Evolutionary conservation across 2,329 filamentous ascomycete species (phyloP).

Genomic region (Verticillium klebahnii): DNA sequence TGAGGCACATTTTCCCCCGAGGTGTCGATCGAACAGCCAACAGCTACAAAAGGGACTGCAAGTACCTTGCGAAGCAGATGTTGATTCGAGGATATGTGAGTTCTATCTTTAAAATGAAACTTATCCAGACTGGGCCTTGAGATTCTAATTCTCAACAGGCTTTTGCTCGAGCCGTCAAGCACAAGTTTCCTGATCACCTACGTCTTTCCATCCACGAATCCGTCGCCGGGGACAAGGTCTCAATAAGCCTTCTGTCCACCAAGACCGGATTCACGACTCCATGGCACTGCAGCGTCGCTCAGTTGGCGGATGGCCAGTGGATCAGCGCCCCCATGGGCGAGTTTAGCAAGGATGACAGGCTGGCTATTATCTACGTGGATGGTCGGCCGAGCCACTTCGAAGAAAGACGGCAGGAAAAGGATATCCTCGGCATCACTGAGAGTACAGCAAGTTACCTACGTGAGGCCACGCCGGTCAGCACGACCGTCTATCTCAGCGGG

Average conservation of each 20-base stretch:
- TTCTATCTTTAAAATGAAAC: background rate
- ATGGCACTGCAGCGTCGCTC: slow-evolving; percentile 23
- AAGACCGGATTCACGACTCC: slow-evolving; percentile 24
- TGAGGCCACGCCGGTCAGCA: slow-evolving; percentile 3
- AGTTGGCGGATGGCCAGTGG: background rate
- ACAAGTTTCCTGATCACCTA: slow-evolving; percentile 19
- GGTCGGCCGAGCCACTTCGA: slow-evolving; percentile 17
- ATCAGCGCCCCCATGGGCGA: slow-evolving; percentile 15
- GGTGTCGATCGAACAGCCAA: slow-evolving; percentile 7
- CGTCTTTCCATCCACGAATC: slow-evolving; percentile 26
- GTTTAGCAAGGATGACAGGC: slow-evolving; percentile 14
- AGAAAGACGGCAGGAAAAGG: slow-evolving; percentile 6
- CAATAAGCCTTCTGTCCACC: slow-evolving; percentile 22
- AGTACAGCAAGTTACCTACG: background rate
- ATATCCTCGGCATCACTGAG: background rate
- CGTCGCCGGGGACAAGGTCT: slow-evolving; percentile 19
- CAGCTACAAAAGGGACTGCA: slow-evolving; percentile 14
- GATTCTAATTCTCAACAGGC: slow-evolving; percentile 14
- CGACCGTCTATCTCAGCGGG: background rate
- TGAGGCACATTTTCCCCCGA: slow-evolving; percentile 17
- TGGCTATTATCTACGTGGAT: slow-evolving; percentile 17
- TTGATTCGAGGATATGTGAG: slow-evolving; percentile 21
- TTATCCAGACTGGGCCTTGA: background rate
- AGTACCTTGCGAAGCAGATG: slow-evolving; percentile 18
- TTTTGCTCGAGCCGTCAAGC: slow-evolving; percentile 21